These are phyloP conservation scores for Primulina eburnea DNA, from an alignment of 257 asterid species.

Conservation along the genomic window DNA sequence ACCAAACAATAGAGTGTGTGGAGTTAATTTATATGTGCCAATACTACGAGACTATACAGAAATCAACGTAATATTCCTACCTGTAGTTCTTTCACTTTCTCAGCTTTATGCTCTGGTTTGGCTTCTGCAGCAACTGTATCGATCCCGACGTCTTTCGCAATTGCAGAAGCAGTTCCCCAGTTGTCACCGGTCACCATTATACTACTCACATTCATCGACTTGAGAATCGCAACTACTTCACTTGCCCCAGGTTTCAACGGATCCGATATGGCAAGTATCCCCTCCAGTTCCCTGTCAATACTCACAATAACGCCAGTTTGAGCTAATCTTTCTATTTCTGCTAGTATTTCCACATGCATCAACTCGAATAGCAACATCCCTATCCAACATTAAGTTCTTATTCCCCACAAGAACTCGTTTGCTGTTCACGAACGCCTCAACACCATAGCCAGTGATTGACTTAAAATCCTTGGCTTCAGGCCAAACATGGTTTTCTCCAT, in stretches of 20 bases:
- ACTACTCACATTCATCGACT: slow-evolving; percentile 54
- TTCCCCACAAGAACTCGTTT: slow-evolving; percentile 75
- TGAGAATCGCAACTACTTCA: slow-evolving; percentile 59
- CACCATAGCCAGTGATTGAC: slow-evolving; percentile 86
- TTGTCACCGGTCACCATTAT: slow-evolving; percentile 80
- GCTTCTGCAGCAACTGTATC: slow-evolving; percentile 64
- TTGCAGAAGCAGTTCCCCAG: slow-evolving; percentile 74
- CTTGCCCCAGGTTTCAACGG: slow-evolving; percentile 73
- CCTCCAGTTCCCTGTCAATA: slow-evolving; percentile 52
- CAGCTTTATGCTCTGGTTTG: slow-evolving; percentile 71
- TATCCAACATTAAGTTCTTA: slow-evolving; percentile 54
- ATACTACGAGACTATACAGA: no score
- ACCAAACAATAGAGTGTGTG: no score
- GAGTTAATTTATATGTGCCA: no score
- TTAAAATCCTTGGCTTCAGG: slow-evolving; percentile 56
- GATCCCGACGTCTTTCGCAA: slow-evolving; percentile 74
- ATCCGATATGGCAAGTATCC: slow-evolving; percentile 64
- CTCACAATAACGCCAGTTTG: slow-evolving; percentile 75
- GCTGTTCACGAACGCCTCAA: slow-evolving; percentile 61
- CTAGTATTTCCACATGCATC: slow-evolving; percentile 61
- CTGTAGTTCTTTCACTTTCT: slow-evolving; percentile 75
- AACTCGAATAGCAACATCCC: slow-evolving; percentile 38
- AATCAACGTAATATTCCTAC: slow-evolving; percentile 22
- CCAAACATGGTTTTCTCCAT: slow-evolving; percentile 47
- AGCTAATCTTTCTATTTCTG: slow-evolving; percentile 56